Base-by-base conservation (phyloP, 306 rosid genomes). In the Vachellia collinsii region DNA sequence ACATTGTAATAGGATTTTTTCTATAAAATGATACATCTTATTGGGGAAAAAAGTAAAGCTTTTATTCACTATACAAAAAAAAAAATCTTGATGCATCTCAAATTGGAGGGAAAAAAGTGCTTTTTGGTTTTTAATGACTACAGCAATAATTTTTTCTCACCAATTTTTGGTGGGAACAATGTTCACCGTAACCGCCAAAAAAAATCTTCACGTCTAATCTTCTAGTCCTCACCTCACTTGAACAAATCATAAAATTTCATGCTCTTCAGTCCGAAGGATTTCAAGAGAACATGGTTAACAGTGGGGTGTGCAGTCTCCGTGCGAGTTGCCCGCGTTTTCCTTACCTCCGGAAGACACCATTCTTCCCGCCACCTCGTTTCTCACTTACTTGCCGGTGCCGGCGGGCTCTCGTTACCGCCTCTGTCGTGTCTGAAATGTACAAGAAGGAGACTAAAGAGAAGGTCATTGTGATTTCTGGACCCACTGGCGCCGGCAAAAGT, bases 401-500 rank as follows among this genome's bases (percentile, higher is more conserved):
- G 65, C 86, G 50, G 29, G 0, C 64, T 68, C 67, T 83, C 5
- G n/a, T 86, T 69, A 77, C 86, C 39, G 61, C 70, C 0, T 76
- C 87, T 77, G 77, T 69, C 37, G 88, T 75, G 20, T 70, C 91
- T 8, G 83, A 81, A 17, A 14, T 71, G 11, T 77, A 83, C 58
- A 88, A 50, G 62, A 77, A 50, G 56, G 66, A 80, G 72, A 54
- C 65, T 38, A 91, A 89, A 78, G 91, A 89, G 82, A 93, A 91
- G 88, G 90, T 94, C 66, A 82, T 94, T 41, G 95, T 91, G 38
- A 83, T 90, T 81, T 93, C 99, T 62, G 97, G 99, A 43, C 97
- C 97, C 16, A 94, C 97, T 53, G 97, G 97, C 25, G 86, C 97
- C 17, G 97, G 97, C 58, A 93, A 91, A 83, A 91, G 91, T 83